Evolutionary conservation across 1,139 yeast genomes (phyloP), one percentile per base, ranked within the genome.

Genomic region (Meyerozyma athensensis): DNA sequence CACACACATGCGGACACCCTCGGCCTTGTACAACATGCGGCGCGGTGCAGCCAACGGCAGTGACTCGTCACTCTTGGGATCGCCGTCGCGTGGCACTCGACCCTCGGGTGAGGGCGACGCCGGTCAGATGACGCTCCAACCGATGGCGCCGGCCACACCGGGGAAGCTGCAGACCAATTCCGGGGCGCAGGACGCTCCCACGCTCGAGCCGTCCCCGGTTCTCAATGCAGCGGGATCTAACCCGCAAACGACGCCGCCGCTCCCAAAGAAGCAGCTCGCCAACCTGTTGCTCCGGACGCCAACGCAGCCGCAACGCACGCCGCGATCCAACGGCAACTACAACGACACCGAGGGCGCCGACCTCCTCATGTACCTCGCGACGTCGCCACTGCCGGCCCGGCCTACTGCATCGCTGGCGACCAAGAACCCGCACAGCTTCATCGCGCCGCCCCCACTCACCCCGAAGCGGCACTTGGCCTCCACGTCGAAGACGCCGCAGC

Each of bases 271-370:
- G 31, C 47, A 42, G 16, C 35, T 28, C 30, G 34, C 28, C 22
- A 8, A 31, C 14, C 30, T 17, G n/a, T 46, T 65, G 21, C 59
- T 67, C 43, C 58, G 56, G 33, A 68, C 74, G 4, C 74, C 75
- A 2, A 65, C 70, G 1, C 69, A 65, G 44, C 28, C 28, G 8
- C 28, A 24, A 5, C 42, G 45, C 10, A 32, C 42, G 2, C 19
- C 30, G 30, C 43, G 38, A 17, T 46, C 46, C n/a, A 45, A 47
- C 10, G 46, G 49, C 5, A 53, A 47, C 34, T 50, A 61, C 48
- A 60, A 72, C 39, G 80, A 76, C 42, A 86, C 81, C 38, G 89
- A 82, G 56, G 96, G 95, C 5, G 96, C 95, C 1, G 94, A 84
- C 54, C 63, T 86, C 44, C 68, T 86, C 43, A 75, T 86, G 79